These are phyloP conservation scores for Penicillium verhagenii DNA, from an alignment of 495 filamentous ascomycete genomes.

Conservation along the genomic window DNA sequence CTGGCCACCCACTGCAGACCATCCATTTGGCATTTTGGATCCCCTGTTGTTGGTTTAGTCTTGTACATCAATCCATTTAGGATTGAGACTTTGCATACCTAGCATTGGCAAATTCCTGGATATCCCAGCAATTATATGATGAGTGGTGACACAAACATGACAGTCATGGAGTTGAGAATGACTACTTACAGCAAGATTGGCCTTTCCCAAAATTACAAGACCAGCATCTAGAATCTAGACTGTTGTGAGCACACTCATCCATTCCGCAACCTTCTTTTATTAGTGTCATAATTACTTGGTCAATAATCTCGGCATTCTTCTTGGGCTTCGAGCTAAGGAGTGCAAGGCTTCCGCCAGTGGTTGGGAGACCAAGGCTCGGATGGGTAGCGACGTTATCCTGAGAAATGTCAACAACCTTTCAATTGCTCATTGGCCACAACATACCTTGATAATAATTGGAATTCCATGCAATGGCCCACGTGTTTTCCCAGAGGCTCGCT, in stretches of 20 bases:
- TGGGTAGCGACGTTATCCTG: slow-evolving; percentile 38
- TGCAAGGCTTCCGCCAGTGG: slow-evolving; percentile 43
- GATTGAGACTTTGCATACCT: not conserved
- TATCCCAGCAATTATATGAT: not conserved
- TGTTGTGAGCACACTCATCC: not conserved
- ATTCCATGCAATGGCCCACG: slow-evolving; percentile 31
- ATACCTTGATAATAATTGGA: slow-evolving; percentile 26
- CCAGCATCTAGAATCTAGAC: slow-evolving; percentile 39
- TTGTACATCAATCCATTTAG: not conserved
- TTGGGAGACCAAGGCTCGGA: slow-evolving; percentile 41
- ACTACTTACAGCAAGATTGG: slow-evolving; percentile 34
- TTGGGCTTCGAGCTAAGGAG: slow-evolving; percentile 26
- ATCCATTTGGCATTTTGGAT: slow-evolving; percentile 34
- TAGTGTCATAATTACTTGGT: slow-evolving; percentile 11
- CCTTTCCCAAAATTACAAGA: slow-evolving; percentile 48
- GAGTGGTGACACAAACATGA: too few species aligned
- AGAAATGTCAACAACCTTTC: not conserved
- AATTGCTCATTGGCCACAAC: slow-evolving; percentile 4
- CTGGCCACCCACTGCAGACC: slow-evolving; percentile 45
- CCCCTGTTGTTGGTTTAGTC: slow-evolving; percentile 18
- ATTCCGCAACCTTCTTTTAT: not conserved
- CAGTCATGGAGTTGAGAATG: not conserved
- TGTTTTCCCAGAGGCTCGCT: slow-evolving; percentile 17
- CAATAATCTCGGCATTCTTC: slow-evolving; percentile 28
- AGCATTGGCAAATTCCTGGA: slow-evolving; percentile 14